Conservation (phyloP, 139 green algal genomes). For the Chlorella sorokiniana region DNA sequence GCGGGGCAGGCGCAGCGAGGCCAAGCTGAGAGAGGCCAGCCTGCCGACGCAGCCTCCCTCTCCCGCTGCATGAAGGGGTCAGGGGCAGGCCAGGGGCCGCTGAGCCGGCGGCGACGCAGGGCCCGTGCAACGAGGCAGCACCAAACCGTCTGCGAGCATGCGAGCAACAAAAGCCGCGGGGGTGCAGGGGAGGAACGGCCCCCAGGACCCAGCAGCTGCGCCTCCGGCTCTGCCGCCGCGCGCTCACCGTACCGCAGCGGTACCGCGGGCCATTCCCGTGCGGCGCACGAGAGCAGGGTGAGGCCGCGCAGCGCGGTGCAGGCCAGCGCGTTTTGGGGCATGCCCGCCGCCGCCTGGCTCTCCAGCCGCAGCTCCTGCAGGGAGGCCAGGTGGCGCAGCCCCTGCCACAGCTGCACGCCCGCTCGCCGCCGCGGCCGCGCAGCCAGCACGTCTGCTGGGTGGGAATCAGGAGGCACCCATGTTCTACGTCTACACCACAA, state of each 20-base stretch:
- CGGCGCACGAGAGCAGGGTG: background rate
- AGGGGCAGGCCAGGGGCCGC: background rate
- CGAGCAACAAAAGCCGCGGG: too few relatives aligned
- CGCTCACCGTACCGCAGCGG: background rate
- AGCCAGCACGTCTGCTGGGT: conserved; percentile 24
- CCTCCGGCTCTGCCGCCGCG: too few relatives aligned
- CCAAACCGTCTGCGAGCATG: too few relatives aligned
- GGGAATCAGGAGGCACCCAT: too few relatives aligned
- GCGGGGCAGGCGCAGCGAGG: background rate
- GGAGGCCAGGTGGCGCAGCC: conserved; percentile 21
- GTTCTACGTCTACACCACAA: too few relatives aligned
- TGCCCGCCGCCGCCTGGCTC: background rate
- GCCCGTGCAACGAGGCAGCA: background rate
- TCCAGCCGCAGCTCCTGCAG: conserved; percentile 2
- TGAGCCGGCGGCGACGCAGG: background rate
- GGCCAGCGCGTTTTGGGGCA: conserved; percentile 21
- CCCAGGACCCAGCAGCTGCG: background rate
- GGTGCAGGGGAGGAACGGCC: too few relatives aligned
- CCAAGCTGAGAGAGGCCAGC: background rate
- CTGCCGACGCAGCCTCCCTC: conserved; percentile 5
- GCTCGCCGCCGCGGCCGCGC: conserved; percentile 13
- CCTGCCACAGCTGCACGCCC: conserved; percentile 15
- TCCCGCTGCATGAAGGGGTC: background rate
- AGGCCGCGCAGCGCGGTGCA: conserved; percentile 3
- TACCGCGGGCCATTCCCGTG: background rate